Evolutionary conservation across 176 grass and related monocot genomes (phyloP), one percentile per base, ranked within the genome.

Genomic region (Carex scoparia): DNA sequence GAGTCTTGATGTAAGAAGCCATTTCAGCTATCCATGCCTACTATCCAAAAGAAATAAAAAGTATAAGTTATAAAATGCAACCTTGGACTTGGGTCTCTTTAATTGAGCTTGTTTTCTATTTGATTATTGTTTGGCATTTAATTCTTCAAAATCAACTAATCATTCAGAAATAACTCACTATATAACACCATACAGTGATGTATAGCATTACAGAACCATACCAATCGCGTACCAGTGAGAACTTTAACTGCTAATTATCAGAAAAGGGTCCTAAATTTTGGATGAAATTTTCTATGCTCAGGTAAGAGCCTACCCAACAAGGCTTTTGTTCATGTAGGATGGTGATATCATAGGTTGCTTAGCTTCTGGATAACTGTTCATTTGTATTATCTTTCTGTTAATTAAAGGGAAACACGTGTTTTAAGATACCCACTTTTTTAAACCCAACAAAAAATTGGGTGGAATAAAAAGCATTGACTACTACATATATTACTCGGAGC

Each of bases 11-110:
- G 42, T 92, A 94, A 31, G 86, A 84, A 71, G 95, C 67, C 95
- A 98, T 98, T 88, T 98, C 95, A 89, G 61, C 63, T 80, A 98
- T 94, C 95, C 92, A 98, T 53, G 89, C 86, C 95, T 98, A 85
- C 53, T 59, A 81, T 85, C 79, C n/a, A 89, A 89, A 33, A 48
- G 30, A 55, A 78, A 56, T 0, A 33, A 77, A 33, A 32, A 14
- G 71, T 76, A 28, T n/a, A 56, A 4, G 57, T 78, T 32, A 56
- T 31, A 32, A 57, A 57, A 15, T 78, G 51, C 74, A 78, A 78
- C 11, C 27, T 4, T 16, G 74, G 54, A 10, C 0, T 56, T 77
- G 23, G 31, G 44, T 55, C 70, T 28, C 70, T n/a, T 23, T 28
- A 28, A 75, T 23, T 6, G 8, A 76, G 46, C 71, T 54, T 76